phyloP scores from a whole-genome alignment of 371 early-diverging fungal genomes.

The Rhizopus delemar region DNA sequence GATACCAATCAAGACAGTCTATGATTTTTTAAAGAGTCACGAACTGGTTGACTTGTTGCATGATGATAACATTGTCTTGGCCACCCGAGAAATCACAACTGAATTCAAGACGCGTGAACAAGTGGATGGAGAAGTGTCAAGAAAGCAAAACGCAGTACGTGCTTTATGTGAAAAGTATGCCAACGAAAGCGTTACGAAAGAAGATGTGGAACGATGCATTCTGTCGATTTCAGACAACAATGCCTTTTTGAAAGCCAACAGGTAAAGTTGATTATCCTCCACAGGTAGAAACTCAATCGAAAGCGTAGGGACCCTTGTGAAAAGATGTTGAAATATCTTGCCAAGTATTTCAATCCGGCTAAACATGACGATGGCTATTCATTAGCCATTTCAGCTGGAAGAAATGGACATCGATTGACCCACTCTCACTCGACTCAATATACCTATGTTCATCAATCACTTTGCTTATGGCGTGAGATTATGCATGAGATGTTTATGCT shows the following conservation, averaged over 20 bases:
- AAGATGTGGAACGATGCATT: conserved; percentile 84
- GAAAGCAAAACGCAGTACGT: conserved; percentile 90
- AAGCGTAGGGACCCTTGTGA: conserved; percentile 88
- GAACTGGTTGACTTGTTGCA: conserved; percentile 70
- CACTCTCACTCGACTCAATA: conserved; percentile 92
- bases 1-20: conserved; percentile 86
- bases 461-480: conserved; percentile 93
- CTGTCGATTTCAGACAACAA: conserved; percentile 96
- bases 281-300: neutral
- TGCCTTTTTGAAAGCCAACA: conserved; percentile 82
- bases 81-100: conserved; percentile 87
- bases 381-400: conserved; percentile 83
- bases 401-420: conserved; percentile 86
- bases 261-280: conserved; percentile 36
- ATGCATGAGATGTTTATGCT: conserved; percentile 96
- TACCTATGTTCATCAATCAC: conserved; percentile 89
- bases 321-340: conserved; percentile 83
- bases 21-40: conserved; percentile 67
- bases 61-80: conserved; percentile 78
- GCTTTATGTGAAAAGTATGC: conserved; percentile 77
- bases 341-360: conserved; percentile 66
- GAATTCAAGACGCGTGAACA: conserved; percentile 76
- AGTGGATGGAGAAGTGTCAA: conserved; percentile 83
- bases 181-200: conserved; percentile 50
- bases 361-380: conserved; percentile 66